Evolutionary conservation across 768 basidiomycete species (phyloP).

Genomic region (Tricholoma sp.): DNA sequence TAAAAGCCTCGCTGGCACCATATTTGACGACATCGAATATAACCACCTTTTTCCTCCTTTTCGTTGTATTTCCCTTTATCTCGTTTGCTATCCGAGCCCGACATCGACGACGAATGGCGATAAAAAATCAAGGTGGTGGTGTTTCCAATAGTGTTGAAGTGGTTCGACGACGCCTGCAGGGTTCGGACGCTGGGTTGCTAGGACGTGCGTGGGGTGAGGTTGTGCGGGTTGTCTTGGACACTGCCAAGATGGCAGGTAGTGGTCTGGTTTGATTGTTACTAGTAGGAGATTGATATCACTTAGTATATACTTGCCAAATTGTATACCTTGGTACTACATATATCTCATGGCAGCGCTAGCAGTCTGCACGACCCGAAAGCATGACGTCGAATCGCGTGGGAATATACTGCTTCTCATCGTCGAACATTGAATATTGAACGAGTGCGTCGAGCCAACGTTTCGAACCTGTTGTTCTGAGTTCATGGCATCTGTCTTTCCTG

Average conservation of each 20-base stretch:
- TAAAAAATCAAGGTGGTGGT: constrained; percentile 11
- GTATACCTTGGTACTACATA: too few species aligned
- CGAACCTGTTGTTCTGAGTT: neutral
- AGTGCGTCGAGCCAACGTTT: too few species aligned
- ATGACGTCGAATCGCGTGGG: too few species aligned
- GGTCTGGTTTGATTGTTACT: constrained; percentile 55
- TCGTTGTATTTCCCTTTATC: constrained; percentile 39
- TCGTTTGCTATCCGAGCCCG: constrained; percentile 49
- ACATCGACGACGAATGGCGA: constrained; percentile 30
- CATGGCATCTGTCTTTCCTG: constrained; percentile 71
- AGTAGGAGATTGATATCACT: neutral
- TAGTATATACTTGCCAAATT: neutral
- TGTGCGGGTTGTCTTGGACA: constrained; percentile 53
- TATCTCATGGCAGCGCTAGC: too few species aligned
- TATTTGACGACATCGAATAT: constrained; percentile 46
- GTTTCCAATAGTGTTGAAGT: constrained; percentile 45
- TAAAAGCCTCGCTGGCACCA: constrained; percentile 43
- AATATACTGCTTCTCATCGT: too few species aligned
- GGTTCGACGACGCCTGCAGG: constrained; percentile 50
- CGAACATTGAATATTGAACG: too few species aligned
- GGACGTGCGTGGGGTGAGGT: constrained; percentile 46
- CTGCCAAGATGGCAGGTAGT: constrained; percentile 71
- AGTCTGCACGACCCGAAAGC: too few species aligned
- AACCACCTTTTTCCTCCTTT: constrained; percentile 43
- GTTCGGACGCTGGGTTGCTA: constrained; percentile 30